These are phyloP conservation scores for Spinacia oleracea DNA, from an alignment of 179 eudicot species.

Conservation along the genomic window DNA sequence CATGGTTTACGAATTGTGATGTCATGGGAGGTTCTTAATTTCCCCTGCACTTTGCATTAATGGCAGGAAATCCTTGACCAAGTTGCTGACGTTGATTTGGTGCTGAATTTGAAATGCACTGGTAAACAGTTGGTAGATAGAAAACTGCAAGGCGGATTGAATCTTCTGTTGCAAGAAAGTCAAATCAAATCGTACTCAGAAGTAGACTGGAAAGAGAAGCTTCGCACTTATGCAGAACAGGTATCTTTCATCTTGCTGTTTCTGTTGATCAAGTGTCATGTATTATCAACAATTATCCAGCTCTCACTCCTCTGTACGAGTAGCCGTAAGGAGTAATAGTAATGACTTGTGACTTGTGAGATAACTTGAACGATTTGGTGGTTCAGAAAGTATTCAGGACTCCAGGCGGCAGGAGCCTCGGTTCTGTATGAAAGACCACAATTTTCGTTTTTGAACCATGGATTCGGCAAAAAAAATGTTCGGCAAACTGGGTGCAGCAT, in stretches of 20 bases:
- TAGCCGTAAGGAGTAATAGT: background rate
- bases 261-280: background rate
- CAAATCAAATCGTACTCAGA: constrained; percentile 36
- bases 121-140: constrained; percentile 43
- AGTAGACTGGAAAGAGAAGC: constrained; percentile 53
- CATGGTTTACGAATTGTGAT: background rate
- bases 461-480: too few relatives aligned
- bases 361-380: background rate
- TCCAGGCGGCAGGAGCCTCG: too few relatives aligned
- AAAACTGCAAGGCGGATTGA: constrained; percentile 33
- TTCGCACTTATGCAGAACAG: constrained; percentile 60
- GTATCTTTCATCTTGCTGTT: constrained; percentile 33
- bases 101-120: constrained; percentile 73
- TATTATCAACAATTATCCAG: background rate
- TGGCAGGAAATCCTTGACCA: constrained; percentile 88
- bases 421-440: background rate
- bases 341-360: too few relatives aligned
- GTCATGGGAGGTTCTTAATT: background rate
- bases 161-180: constrained; percentile 34
- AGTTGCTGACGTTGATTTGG: constrained; percentile 80
- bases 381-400: background rate
- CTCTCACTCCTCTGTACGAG: too few relatives aligned
- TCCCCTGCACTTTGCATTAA: constrained; percentile 12
- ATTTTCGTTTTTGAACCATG: too few relatives aligned
- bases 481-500: too few relatives aligned